phyloP scores from a whole-genome alignment of 164 flowering plant genomes.

The Vitis rupestris region DNA sequence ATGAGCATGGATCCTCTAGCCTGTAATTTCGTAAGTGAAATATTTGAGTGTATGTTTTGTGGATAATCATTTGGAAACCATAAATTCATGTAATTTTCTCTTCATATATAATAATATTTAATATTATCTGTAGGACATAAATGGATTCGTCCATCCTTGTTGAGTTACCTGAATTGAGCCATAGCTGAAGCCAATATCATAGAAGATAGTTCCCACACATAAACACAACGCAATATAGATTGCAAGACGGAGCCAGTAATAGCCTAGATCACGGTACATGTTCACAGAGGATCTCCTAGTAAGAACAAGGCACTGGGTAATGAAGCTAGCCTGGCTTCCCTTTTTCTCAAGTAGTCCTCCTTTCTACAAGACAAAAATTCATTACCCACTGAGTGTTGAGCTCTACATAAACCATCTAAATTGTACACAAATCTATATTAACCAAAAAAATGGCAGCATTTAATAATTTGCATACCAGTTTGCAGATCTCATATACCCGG shows the following conservation, averaged over 20 bases:
- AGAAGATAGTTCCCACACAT: slow-evolving; percentile 18
- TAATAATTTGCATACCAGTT: slow-evolving; percentile 25
- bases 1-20: slow-evolving; percentile 26
- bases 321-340: slow-evolving; percentile 26
- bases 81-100: too few species aligned
- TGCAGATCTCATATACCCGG: slow-evolving; percentile 22
- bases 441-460: too few species aligned
- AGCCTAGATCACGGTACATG: slow-evolving; percentile 40
- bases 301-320: slow-evolving; percentile 29
- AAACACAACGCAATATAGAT: slow-evolving; percentile 22
- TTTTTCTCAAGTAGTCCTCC: slow-evolving; percentile 13
- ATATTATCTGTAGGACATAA: too few species aligned
- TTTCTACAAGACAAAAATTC: neutral
- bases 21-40: slow-evolving; percentile 7
- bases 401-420: too few species aligned
- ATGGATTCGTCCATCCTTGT: neutral
- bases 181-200: slow-evolving; percentile 12
- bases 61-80: neutral
- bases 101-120: too few species aligned
- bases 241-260: slow-evolving; percentile 39
- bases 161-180: slow-evolving; percentile 17
- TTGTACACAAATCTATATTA: too few species aligned
- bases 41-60: too few species aligned
- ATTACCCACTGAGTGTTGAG: too few species aligned
- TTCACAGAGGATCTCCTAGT: slow-evolving; percentile 34